Evolutionary conservation across 768 basidiomycete genomes (phyloP).

Genomic region (Phaffia australis): DNA sequence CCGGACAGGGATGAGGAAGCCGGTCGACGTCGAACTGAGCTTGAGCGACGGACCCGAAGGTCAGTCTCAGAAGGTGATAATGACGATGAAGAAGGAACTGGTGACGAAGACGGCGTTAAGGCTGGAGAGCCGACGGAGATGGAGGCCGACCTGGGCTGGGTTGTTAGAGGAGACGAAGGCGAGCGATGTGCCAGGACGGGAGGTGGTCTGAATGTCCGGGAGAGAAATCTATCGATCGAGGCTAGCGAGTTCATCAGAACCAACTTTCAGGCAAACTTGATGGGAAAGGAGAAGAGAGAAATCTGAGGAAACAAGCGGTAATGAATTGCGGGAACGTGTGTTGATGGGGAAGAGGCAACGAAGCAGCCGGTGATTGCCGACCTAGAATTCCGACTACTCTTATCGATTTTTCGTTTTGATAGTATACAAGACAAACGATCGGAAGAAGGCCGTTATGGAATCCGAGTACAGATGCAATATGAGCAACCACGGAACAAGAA

Average conservation of each 20-base stretch:
- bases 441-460: too few species aligned
- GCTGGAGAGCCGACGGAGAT: not conserved
- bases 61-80: not conserved
- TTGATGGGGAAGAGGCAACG: too few species aligned
- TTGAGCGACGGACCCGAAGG: not conserved
- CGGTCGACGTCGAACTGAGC: not conserved
- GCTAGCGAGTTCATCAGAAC: slow-evolving; percentile 2
- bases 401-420: too few species aligned
- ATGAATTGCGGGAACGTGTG: too few species aligned
- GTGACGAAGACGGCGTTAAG: not conserved
- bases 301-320: too few species aligned
- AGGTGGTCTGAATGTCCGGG: slow-evolving; percentile 3
- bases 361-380: too few species aligned
- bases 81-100: not conserved
- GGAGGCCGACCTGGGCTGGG: not conserved
- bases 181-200: not conserved
- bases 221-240: slow-evolving; percentile 3
- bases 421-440: too few species aligned
- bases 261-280: too few species aligned
- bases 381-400: too few species aligned
- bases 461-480: too few species aligned
- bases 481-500: too few species aligned
- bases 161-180: not conserved
- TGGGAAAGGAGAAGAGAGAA: too few species aligned
- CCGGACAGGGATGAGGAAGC: not conserved